Base-by-base conservation (phyloP, 2,329 filamentous ascomycete species). In the Fusarium virguliforme region DNA sequence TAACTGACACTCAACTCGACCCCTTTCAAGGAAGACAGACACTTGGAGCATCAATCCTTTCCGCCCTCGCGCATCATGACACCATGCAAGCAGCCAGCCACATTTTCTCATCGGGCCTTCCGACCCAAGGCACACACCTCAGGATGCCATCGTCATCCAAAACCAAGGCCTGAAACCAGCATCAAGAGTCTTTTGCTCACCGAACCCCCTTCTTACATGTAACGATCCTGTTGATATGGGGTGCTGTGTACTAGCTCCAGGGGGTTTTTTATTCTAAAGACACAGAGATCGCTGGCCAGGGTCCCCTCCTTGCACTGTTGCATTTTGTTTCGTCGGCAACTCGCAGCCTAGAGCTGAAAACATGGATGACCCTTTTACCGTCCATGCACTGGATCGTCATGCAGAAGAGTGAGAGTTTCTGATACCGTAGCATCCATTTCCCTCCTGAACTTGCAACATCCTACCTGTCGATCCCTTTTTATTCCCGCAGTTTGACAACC, bases 151-250 rank as follows among this genome's bases (percentile, higher is more conserved):
- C 56, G 28, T 26, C 38, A 40, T 41, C n/a, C 54, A 32, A 41
- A n/a, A 26, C 24, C 41, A 43, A 43, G 32, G 62, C 67, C 54
- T 70, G 67, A 70, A 70, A 70, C 67, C 34, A 50, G 55, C 59
- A 68, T 65, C 64, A 58, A 41, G 43, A 43, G 28, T 67, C 64
- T 67, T 62, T 66, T 51, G 26, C 30, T 59, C 54, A 34, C 50
- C 43, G n/a, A 37, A 22, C 41, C 22, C 22, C 22, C 41, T 15
- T 26, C 41, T 43, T 38, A 38, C 41, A 28, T 28, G 41, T 46
- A 46, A 46, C 41, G 24, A 46, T 9, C 24, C 41, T 24, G 41
- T 46, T 46, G 41, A 46, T 12, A 28, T 46, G 24, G 24, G 41
- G 43, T 24, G 43, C 24, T 18, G 43, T 48, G 43, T 48, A 48